Conservation (phyloP, 441 rosid species). For the Populus hybrid region DNA sequence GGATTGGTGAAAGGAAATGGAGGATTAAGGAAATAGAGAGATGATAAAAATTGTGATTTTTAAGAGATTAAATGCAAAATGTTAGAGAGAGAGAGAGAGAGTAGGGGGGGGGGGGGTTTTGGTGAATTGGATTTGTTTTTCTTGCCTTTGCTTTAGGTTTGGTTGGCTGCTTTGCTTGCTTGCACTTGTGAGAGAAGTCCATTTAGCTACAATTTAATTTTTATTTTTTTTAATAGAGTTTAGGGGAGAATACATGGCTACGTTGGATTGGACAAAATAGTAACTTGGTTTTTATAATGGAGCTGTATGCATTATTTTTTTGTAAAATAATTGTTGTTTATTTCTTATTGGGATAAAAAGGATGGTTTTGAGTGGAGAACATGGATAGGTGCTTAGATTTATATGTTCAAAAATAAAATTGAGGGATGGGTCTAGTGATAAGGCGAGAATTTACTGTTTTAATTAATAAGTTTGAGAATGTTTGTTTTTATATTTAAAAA, state of each 20-base stretch:
- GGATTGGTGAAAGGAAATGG: neutral
- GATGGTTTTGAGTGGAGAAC: too few species aligned
- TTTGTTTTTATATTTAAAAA: too few species aligned
- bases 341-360: neutral
- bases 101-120: neutral
- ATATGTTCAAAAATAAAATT: neutral
- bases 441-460: too few species aligned
- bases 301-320: too few species aligned
- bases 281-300: too few species aligned
- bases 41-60: neutral
- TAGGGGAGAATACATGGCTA: neutral
- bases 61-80: constrained; percentile 3
- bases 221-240: neutral
- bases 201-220: neutral
- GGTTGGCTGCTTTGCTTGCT: constrained; percentile 13
- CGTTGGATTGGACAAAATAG: neutral
- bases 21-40: neutral
- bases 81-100: neutral
- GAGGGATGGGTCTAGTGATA: neutral
- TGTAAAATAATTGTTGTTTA: too few species aligned
- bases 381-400: neutral
- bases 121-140: neutral
- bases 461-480: too few species aligned
- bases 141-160: constrained; percentile 7
- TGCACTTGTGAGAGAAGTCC: constrained; percentile 1